A percentile compares a stretch with the other conserved stretches of the same genome.
These are phyloP conservation scores for Sisymbrium altissimum DNA, from an alignment of 345 rosid species.

Conservation along the genomic window DNA sequence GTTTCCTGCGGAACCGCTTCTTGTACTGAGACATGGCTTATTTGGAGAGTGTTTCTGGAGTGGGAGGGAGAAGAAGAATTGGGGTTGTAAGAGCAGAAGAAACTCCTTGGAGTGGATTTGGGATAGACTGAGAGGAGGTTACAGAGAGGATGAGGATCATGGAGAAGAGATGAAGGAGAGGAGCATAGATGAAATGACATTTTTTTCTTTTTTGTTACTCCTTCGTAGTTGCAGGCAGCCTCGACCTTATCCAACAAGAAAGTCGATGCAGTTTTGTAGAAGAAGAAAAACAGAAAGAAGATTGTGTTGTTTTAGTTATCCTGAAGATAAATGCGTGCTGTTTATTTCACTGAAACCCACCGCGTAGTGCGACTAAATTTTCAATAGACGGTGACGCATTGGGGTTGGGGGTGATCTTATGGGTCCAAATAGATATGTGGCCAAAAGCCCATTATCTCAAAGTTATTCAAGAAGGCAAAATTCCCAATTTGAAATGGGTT, in stretches of 20 bases:
- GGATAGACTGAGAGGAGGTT: slow-evolving; percentile 32
- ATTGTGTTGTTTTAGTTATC: not conserved
- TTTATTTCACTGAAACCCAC: not conserved
- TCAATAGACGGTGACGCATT: not conserved
- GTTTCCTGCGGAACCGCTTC: slow-evolving; percentile 37
- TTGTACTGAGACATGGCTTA: slow-evolving; percentile 49
- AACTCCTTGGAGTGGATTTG: slow-evolving; percentile 32
- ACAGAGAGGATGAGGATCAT: slow-evolving; percentile 39
- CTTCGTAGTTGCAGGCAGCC: not conserved
- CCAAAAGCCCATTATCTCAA: not conserved
- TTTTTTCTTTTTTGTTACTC: not conserved
- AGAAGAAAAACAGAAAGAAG: not conserved
- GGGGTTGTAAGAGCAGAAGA: slow-evolving; percentile 26
- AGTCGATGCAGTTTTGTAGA: not conserved
- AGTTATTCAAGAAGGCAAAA: not conserved
- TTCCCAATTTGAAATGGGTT: no score
- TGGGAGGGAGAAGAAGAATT: slow-evolving; percentile 23
- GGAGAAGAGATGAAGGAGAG: slow-evolving; percentile 50
- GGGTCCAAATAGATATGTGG: not conserved
- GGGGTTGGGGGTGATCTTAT: not conserved
- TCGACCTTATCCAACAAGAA: slow-evolving; percentile 32
- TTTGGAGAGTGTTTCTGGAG: slow-evolving; percentile 36
- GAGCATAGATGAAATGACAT: slow-evolving; percentile 58
- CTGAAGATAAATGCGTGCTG: not conserved
- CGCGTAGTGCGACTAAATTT: not conserved